A percentile compares a stretch with the other conserved stretches of the same genome.
Conservation (phyloP, 805 yeast genomes). For the Metschnikowia matae region DNA sequence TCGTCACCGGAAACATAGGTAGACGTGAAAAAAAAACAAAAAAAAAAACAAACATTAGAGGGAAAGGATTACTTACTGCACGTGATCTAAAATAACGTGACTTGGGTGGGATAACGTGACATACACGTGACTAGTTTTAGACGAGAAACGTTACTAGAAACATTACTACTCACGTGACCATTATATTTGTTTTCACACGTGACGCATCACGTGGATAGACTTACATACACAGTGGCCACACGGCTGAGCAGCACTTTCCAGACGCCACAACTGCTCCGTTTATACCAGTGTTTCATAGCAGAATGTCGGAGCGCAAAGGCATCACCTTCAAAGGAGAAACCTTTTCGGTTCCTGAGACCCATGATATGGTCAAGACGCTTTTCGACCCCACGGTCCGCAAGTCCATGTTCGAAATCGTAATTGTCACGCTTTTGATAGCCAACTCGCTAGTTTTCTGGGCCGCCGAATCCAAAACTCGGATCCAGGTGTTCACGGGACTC, state of each 20-base stretch:
- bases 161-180: not conserved
- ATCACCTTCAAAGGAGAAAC: slow-evolving; percentile 43
- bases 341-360: slow-evolving; percentile 57
- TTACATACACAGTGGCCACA: not conserved
- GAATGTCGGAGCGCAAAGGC: slow-evolving; percentile 22
- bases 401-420: slow-evolving; percentile 60
- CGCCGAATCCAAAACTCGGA: slow-evolving; percentile 21
- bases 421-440: slow-evolving; percentile 39
- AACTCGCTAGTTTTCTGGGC: slow-evolving; percentile 32
- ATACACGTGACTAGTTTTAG: not conserved
- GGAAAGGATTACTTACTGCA: no score
- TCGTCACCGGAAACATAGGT: no score
- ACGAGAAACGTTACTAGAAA: no score
- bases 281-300: not conserved
- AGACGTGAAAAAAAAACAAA: no score
- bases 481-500: slow-evolving; percentile 44
- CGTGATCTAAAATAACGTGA: not conserved
- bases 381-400: slow-evolving; percentile 73
- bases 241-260: not conserved
- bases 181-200: not conserved
- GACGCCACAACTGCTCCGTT: not conserved
- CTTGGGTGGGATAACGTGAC: not conserved
- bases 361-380: slow-evolving; percentile 78
- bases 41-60: no score
- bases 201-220: not conserved